These are phyloP conservation scores for Cystobasidium tubakii DNA, from an alignment of 768 basidiomycete genomes.

Conservation along the genomic window DNA sequence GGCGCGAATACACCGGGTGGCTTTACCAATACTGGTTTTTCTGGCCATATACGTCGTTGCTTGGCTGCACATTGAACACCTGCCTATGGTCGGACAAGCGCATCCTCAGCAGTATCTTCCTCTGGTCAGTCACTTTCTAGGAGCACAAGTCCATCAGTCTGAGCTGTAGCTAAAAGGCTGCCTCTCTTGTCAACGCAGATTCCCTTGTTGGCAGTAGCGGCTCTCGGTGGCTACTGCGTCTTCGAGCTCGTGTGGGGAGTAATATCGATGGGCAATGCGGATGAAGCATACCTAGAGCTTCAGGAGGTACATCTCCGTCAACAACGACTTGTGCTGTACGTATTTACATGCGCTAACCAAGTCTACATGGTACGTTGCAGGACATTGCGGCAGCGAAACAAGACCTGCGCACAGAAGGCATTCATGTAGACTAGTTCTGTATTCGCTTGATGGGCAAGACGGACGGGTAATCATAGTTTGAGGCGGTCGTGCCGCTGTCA, in stretches of 20 bases:
- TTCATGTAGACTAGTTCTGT: conserved; percentile 20
- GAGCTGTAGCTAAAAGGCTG: not conserved
- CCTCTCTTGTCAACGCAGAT: not conserved
- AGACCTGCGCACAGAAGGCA: conserved; percentile 7
- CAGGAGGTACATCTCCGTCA: not conserved
- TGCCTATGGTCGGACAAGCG: not conserved
- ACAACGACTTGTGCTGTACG: no score
- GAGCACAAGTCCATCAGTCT: not conserved
- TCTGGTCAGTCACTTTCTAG: not conserved
- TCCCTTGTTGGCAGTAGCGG: conserved; percentile 14
- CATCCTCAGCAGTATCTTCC: not conserved
- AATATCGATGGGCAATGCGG: conserved; percentile 25
- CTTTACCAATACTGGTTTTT: not conserved
- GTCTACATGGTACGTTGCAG: not conserved
- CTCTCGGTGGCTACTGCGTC: conserved; percentile 25
- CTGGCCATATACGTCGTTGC: not conserved
- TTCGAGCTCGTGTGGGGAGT: conserved; percentile 27
- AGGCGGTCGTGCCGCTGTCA: no score
- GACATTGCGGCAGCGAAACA: conserved; percentile 33
- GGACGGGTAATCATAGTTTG: no score
- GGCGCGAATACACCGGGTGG: not conserved
- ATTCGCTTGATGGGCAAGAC: not conserved
- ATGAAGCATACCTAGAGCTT: conserved; percentile 24
- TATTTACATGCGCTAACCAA: no score
- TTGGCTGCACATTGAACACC: not conserved